Evolutionary conservation across 2,329 filamentous ascomycete genomes (phyloP), one percentile per base, ranked within the genome.

Genomic region (Sclerotinia trifoliorum): DNA sequence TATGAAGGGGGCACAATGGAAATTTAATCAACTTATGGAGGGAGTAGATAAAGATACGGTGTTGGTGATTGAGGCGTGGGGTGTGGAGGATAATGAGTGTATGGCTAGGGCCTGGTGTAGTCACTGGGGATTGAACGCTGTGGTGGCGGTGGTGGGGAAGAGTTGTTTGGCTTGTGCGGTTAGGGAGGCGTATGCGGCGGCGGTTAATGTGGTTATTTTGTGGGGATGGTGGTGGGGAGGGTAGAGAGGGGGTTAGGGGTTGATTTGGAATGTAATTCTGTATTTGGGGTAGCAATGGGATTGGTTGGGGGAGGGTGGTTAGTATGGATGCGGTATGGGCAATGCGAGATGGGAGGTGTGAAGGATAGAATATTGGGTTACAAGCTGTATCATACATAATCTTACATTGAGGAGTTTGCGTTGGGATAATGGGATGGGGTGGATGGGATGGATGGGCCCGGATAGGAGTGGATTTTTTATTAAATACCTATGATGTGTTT

Each of bases 21-120:
- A n/a, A 8, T 51, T 63, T 6, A 29, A 63, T 3, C 21, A 51
- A 21, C 60, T 39, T 10, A 39, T 39, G 46, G 60, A 51, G 46
- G 60, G 82, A 19, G 80, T 83, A 24, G 86, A 88, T 66, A 81
- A 86, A 35, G 89, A 90, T 72, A 85, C 85, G 73, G 89, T 93
- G 4, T 80, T 93, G 11, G 88, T 90, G 5, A 83, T 93, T 19
- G 89, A 93, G 79, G 88, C 90, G 0, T 88, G 91, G 76, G 90
- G 90, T 0, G 89, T 90, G 29, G 82, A 82, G 61, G 90, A 93
- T 77, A 92, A 93, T 72, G 90, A 93, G 78, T 90, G 92, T 5
- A 83, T 93, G 73, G 90, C 88, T 1, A 81, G 90, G 70, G 90
- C 90, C 8, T 93, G 90, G 90, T 93, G 90, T 77, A 85, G 89